phyloP scores from a whole-genome alignment of 345 rosid genomes.

The Balakata baccata region DNA sequence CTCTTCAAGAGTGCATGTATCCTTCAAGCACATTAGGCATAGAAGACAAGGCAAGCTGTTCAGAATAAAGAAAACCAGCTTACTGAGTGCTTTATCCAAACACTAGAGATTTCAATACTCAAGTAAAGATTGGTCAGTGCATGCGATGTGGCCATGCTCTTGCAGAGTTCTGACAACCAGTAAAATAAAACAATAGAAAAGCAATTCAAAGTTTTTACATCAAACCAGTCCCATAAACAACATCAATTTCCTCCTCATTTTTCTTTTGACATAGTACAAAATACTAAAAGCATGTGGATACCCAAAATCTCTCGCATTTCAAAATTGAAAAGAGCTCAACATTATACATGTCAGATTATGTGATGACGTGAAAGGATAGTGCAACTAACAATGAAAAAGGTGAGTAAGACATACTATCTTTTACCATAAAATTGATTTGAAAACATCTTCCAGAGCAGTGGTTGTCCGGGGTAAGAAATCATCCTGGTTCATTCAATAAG shows the following conservation, averaged over 20 bases:
- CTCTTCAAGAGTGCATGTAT: constrained; percentile 83
- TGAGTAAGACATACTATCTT: constrained; percentile 38
- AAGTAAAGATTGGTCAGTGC: not conserved
- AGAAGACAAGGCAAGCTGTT: constrained; percentile 89
- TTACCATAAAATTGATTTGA: constrained; percentile 86
- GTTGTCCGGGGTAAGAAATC: constrained; percentile 95
- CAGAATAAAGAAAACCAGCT: constrained; percentile 21
- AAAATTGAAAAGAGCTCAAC: not conserved
- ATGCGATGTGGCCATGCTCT: not conserved
- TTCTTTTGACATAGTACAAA: not conserved
- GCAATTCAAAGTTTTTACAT: not conserved
- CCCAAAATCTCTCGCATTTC: not conserved
- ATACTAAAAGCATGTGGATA: not conserved
- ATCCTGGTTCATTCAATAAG: constrained; percentile 54
- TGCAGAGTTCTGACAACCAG: not conserved
- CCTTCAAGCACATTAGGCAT: constrained; percentile 84
- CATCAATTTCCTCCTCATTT: not conserved
- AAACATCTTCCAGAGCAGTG: constrained; percentile 71
- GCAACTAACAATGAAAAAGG: constrained; percentile 24
- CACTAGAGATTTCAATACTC: not conserved
- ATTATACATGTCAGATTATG: not conserved
- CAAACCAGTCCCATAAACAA: not conserved
- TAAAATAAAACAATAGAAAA: not conserved
- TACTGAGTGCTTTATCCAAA: constrained; percentile 2
- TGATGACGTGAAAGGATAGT: not conserved